Conservation (phyloP, 2,329 filamentous ascomycete genomes). For the Botrytis cinerea region DNA sequence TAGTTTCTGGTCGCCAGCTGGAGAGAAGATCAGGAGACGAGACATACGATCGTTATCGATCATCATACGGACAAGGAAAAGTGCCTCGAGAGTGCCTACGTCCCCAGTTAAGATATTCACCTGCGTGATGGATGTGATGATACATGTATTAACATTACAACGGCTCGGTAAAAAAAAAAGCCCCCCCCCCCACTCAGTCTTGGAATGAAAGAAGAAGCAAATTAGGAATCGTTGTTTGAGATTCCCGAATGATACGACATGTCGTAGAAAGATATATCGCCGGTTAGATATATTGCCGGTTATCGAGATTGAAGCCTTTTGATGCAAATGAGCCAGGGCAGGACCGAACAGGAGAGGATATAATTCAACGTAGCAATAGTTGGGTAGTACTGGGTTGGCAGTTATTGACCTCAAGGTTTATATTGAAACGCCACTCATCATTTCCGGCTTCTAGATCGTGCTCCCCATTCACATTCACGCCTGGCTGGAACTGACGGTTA, state of each 20-base stretch:
- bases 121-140: background rate
- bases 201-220: background rate
- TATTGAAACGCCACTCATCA: constrained; percentile 8
- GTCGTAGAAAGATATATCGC: background rate
- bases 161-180: background rate
- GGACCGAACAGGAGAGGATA: background rate
- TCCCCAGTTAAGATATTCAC: background rate
- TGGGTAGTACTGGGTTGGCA: background rate
- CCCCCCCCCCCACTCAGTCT: background rate
- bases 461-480: background rate
- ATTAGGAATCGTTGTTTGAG: background rate
- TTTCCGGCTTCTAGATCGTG: background rate
- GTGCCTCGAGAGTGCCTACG: background rate
- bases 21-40: background rate
- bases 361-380: background rate
- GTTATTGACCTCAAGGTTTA: background rate
- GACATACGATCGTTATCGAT: background rate
- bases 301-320: background rate
- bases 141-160: background rate
- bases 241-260: background rate
- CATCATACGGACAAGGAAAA: background rate
- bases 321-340: background rate
- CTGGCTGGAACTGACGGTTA: background rate
- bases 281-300: background rate
- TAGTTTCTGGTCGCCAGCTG: background rate